Percentiles rank a stretch among this genome's conserved stretches.
Evolutionary conservation across 2,329 filamentous ascomycete genomes (phyloP).

Genomic region (Onygenales sp.): DNA sequence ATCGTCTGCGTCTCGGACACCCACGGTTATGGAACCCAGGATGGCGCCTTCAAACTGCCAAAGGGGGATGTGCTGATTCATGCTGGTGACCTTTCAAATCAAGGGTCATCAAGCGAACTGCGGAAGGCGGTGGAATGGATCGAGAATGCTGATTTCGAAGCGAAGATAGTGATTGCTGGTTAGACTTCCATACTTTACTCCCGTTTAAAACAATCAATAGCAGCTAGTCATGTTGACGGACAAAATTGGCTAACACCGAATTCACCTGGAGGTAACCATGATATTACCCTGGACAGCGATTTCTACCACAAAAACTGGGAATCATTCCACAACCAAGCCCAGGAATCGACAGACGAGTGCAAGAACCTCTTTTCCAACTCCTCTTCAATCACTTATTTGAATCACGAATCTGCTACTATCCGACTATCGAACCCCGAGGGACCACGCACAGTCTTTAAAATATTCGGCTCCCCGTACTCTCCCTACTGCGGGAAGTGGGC

Average conservation of each 20-base stretch:
- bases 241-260: slow-evolving; percentile 1
- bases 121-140: slow-evolving; percentile 45
- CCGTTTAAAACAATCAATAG: background rate
- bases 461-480: slow-evolving; percentile 52
- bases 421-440: slow-evolving; percentile 35
- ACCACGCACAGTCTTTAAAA: slow-evolving; percentile 40
- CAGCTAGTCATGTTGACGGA: background rate
- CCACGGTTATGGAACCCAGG: slow-evolving; percentile 42
- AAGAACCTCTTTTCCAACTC: slow-evolving; percentile 32
- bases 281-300: slow-evolving; percentile 43
- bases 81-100: slow-evolving; percentile 50
- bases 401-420: slow-evolving; percentile 39
- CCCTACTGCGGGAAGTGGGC: slow-evolving; percentile 42
- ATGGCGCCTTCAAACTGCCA: slow-evolving; percentile 43
- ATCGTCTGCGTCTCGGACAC: slow-evolving; percentile 53
- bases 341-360: slow-evolving; percentile 37
- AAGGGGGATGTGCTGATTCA: slow-evolving; percentile 50
- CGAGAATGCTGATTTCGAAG: slow-evolving; percentile 42
- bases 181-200: background rate
- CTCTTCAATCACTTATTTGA: slow-evolving; percentile 42
- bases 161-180: slow-evolving; percentile 49
- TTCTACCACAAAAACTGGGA: slow-evolving; percentile 37
- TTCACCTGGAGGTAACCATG: slow-evolving; percentile 44
- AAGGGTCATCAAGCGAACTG: slow-evolving; percentile 44
- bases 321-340: slow-evolving; percentile 35